These are phyloP conservation scores for Eucalyptus cladocalyx DNA, from an alignment of 345 rosid genomes.

Conservation along the genomic window DNA sequence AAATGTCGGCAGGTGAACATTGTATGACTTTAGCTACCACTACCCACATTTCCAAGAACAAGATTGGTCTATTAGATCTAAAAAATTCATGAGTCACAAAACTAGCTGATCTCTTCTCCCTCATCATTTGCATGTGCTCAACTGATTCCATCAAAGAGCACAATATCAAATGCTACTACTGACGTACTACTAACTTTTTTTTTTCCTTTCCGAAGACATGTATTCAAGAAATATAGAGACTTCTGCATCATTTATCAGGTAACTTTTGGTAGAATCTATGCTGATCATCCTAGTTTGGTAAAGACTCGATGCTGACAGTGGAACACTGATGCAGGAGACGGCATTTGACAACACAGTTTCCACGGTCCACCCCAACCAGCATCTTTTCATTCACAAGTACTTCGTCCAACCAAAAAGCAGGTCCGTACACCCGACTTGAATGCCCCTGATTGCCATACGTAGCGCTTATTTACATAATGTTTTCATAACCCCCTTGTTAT, in stretches of 20 bases:
- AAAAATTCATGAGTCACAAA: not conserved
- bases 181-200: not conserved
- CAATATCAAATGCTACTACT: not conserved
- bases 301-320: not conserved
- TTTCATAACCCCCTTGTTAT: not conserved
- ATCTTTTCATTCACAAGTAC: slow-evolving; percentile 16
- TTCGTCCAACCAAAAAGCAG: slow-evolving; percentile 14
- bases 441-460: not conserved
- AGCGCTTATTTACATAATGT: not conserved
- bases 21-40: not conserved
- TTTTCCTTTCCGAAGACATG: not conserved
- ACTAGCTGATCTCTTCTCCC: not conserved
- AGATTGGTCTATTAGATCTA: not conserved
- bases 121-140: not conserved
- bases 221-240: not conserved
- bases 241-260: not conserved
- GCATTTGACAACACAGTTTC: slow-evolving; percentile 1
- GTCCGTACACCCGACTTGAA: not conserved
- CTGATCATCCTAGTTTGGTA: not conserved
- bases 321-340: slow-evolving; percentile 14
- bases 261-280: slow-evolving; percentile 1
- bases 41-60: not conserved
- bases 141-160: not conserved
- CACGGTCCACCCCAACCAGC: slow-evolving; percentile 13
- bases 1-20: not conserved